A percentile compares a stretch with the other conserved stretches of the same genome.
These are phyloP conservation scores for Borovskyia barvae DNA, from an alignment of 208 protist genomes.

Conservation along the genomic window DNA sequence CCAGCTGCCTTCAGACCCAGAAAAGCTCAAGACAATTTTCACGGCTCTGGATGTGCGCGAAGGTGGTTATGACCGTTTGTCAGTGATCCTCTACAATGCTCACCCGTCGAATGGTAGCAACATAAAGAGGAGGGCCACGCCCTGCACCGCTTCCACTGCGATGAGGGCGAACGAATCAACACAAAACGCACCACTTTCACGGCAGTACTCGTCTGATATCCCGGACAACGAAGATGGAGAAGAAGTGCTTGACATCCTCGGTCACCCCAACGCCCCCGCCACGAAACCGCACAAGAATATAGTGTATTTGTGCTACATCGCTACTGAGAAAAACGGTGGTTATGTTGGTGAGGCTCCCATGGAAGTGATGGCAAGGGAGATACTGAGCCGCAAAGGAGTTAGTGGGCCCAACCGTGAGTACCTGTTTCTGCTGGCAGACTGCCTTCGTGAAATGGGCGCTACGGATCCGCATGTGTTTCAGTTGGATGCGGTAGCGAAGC, in stretches of 20 bases:
- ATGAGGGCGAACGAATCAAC: constrained; percentile 7
- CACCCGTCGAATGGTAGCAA: constrained; percentile 22
- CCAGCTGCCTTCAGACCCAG: constrained; percentile 60
- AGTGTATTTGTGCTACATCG: constrained; percentile 70
- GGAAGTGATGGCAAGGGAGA: constrained; percentile 62
- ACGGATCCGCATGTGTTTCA: constrained; percentile 70
- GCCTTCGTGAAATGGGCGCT: constrained; percentile 49
- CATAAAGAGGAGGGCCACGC: constrained; percentile 7
- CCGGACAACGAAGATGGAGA: constrained; percentile 10
- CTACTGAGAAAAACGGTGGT: constrained; percentile 55
- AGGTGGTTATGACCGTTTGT: constrained; percentile 58
- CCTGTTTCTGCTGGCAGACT: constrained; percentile 64
- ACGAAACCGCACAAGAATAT: constrained; percentile 31
- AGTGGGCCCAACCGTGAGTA: constrained; percentile 83
- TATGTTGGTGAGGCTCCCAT: constrained; percentile 62
- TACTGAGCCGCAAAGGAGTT: constrained; percentile 40
- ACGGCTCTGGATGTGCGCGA: constrained; percentile 64
- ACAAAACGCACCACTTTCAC: neutral
- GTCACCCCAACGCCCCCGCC: constrained; percentile 22
- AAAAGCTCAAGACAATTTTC: constrained; percentile 53
- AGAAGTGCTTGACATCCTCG: constrained; percentile 16
- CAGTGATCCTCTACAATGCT: constrained; percentile 43
- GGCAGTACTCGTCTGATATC: constrained; percentile 13
- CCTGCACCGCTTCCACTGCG: constrained; percentile 6
- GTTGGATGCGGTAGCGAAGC: constrained; percentile 46